Conservation (phyloP, 1,139 yeast species). For the Yamadazyma atlantica region DNA sequence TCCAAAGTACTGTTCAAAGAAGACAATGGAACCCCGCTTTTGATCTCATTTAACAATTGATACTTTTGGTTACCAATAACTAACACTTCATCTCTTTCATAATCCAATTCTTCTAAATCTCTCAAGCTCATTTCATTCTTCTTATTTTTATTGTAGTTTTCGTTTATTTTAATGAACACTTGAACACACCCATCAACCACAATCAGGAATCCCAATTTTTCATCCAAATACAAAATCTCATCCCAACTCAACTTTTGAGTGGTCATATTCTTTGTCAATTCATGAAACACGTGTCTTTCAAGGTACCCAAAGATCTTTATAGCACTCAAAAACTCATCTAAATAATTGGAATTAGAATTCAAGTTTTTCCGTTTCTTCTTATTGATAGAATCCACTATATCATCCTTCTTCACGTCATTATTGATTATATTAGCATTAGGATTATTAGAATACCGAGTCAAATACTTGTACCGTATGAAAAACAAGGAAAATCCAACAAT, state of each 20-base stretch:
- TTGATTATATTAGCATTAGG: conserved; percentile 10
- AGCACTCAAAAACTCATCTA: conserved; percentile 88
- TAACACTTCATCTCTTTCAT: conserved; percentile 42
- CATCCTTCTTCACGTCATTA: conserved; percentile 18
- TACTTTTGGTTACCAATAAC: conserved; percentile 55
- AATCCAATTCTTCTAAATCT: conserved; percentile 23
- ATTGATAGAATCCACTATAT: conserved; percentile 30
- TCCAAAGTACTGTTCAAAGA: conserved; percentile 80
- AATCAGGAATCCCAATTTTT: conserved; percentile 79
- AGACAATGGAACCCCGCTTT: conserved; percentile 82
- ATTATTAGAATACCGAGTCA: conserved; percentile 36
- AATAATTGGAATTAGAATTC: conserved; percentile 43
- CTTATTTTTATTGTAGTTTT: conserved; percentile 11
- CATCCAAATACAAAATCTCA: conserved; percentile 72
- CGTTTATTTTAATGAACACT: conserved; percentile 62
- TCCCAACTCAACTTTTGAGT: conserved; percentile 80
- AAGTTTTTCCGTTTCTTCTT: conserved; percentile 26
- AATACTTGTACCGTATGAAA: conserved; percentile 39
- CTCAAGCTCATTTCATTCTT: conserved; percentile 1
- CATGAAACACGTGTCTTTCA: conserved; percentile 89
- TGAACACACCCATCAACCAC: conserved; percentile 93
- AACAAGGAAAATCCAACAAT: conserved; percentile 24
- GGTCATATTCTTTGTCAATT: conserved; percentile 86
- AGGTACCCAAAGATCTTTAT: conserved; percentile 92
- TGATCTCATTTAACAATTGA: conserved; percentile 79